Conservation (phyloP, 2,329 filamentous ascomycete genomes). For the Penicillium oxalicum region DNA sequence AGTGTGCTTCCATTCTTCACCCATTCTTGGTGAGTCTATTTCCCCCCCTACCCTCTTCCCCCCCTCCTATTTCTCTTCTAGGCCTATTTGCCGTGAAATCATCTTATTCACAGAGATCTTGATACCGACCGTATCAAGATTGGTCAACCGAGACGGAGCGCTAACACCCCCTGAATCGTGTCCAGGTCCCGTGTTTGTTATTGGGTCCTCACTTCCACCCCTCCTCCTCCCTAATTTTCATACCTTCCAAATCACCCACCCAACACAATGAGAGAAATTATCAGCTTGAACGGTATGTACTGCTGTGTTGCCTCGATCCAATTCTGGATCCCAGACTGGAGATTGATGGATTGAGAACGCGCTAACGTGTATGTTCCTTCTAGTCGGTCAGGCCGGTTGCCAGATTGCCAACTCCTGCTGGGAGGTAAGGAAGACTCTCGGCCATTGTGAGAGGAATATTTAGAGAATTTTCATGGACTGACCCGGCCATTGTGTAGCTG, state of each 20-base stretch:
- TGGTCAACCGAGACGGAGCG: background rate
- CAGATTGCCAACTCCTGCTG: constrained; percentile 99
- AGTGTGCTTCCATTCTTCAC: constrained; percentile 18
- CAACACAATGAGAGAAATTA: constrained; percentile 94
- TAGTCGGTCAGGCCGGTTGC: constrained; percentile 99
- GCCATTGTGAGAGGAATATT: background rate
- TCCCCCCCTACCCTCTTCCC: constrained; percentile 7
- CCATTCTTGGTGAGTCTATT: constrained; percentile 18
- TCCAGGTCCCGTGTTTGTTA: constrained; percentile 24
- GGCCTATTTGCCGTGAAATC: background rate
- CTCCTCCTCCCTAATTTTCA: constrained; percentile 22
- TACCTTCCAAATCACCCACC: constrained; percentile 17
- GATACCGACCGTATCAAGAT: constrained; percentile 8
- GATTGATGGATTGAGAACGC: constrained; percentile 25
- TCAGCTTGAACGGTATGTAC: constrained; percentile 90
- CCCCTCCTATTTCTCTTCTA: background rate
- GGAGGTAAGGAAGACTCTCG: constrained; percentile 67
- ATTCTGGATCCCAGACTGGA: background rate
- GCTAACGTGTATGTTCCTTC: constrained; percentile 27
- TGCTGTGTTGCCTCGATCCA: constrained; percentile 4
- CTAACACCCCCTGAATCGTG: constrained; percentile 17
- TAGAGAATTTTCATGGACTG: constrained; percentile 17
- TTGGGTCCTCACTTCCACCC: constrained; percentile 21
- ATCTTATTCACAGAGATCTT: constrained; percentile 6
- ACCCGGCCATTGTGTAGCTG: constrained; percentile 57